Evolutionary conservation across 1,284 basidiomycete species (phyloP).

Genomic region (Gomphus sp.): DNA sequence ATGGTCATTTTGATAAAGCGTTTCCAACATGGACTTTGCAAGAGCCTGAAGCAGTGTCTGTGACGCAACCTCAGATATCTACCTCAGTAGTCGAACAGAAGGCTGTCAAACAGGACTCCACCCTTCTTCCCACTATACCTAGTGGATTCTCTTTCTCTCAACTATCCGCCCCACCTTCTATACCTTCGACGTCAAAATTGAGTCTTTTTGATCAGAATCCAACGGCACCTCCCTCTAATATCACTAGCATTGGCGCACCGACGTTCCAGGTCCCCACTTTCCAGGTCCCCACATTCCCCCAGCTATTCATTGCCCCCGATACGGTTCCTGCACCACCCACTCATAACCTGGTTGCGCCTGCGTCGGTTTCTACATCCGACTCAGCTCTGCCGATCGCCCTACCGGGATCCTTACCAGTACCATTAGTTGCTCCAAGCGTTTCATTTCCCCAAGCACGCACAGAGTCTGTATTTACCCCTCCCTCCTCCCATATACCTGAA

Average conservation of each 20-base stretch:
- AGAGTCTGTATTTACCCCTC: not conserved
- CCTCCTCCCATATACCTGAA: not conserved
- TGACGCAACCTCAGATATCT: not conserved
- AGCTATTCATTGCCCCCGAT: not conserved
- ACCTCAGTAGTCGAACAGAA: not conserved
- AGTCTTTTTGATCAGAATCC: not conserved
- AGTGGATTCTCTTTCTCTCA: not conserved
- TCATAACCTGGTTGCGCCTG: not conserved
- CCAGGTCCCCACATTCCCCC: not conserved
- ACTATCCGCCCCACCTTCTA: not conserved
- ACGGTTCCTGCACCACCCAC: not conserved
- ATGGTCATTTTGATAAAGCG: conserved; percentile 44
- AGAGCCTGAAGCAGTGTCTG: not conserved
- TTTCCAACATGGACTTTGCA: not conserved
- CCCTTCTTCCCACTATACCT: not conserved
- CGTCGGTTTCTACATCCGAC: not conserved
- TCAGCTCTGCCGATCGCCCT: not conserved
- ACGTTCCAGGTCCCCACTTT: not conserved
- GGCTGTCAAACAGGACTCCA: not conserved
- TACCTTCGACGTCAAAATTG: not conserved
- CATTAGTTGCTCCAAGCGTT: not conserved
- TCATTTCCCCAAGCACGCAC: not conserved
- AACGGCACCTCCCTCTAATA: not conserved
- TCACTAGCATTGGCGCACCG: not conserved
- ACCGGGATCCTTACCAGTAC: not conserved